These are phyloP conservation scores for Xenoacremonium recifei DNA, from an alignment of 2,329 filamentous ascomycete genomes.

Conservation along the genomic window DNA sequence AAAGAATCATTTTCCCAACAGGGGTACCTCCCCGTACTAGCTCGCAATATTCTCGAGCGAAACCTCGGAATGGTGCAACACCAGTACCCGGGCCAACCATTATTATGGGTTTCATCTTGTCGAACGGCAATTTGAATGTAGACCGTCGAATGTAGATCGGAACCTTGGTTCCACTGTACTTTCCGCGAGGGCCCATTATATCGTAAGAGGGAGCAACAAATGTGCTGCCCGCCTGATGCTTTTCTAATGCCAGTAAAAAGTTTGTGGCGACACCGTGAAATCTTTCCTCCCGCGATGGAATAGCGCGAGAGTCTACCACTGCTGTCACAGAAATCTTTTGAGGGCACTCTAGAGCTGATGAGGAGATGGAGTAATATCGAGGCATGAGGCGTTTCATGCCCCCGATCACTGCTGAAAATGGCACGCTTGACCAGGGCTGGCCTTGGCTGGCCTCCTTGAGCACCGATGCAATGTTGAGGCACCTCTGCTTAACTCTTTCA, in stretches of 20 bases:
- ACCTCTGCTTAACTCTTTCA: not conserved
- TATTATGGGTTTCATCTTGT: constrained; percentile 42
- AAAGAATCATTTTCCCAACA: constrained; percentile 12
- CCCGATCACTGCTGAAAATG: not conserved
- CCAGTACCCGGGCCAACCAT: constrained; percentile 49
- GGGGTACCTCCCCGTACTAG: constrained; percentile 8
- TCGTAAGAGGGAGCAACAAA: constrained; percentile 4
- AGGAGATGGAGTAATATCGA: constrained; percentile 60
- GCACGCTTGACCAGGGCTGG: not conserved
- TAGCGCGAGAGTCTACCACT: constrained; percentile 6
- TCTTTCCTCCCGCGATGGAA: not conserved
- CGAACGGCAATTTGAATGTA: constrained; percentile 42
- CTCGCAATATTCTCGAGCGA: constrained; percentile 9
- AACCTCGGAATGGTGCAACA: constrained; percentile 35
- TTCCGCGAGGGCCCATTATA: constrained; percentile 1
- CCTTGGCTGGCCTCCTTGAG: not conserved
- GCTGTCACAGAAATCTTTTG: constrained; percentile 5
- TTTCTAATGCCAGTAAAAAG: constrained; percentile 14
- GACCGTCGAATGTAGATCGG: constrained; percentile 17
- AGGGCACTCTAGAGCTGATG: constrained; percentile 43
- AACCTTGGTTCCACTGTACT: constrained; percentile 2
- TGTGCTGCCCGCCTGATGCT: too few relatives aligned
- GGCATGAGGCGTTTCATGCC: constrained; percentile 33
- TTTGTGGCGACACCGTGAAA: constrained; percentile 15
- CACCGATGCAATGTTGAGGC: not conserved